A percentile compares a stretch with the other conserved stretches of the same genome.
Conservation (phyloP, 2,329 filamentous ascomycete genomes). For the Biscogniauxia sp. region DNA sequence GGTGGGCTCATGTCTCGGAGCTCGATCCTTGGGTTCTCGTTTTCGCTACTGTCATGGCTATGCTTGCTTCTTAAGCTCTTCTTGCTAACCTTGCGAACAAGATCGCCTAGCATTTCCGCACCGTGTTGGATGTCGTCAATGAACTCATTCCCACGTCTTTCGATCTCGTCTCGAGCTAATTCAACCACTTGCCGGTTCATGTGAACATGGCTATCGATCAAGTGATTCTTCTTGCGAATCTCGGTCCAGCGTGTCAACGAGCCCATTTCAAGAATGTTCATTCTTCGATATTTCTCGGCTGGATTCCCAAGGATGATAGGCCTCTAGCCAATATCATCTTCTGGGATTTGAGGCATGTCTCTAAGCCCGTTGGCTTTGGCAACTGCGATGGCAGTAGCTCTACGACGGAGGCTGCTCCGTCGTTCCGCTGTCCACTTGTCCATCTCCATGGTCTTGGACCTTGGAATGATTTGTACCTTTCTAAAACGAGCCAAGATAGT, state of each 20-base stretch:
- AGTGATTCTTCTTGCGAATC: conserved; percentile 60
- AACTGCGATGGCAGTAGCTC: conserved; percentile 38
- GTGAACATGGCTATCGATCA: conserved; percentile 47
- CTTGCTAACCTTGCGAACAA: conserved; percentile 36
- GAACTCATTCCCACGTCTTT: conserved; percentile 25
- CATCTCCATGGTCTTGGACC: conserved; percentile 55
- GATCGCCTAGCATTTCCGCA: conserved; percentile 28
- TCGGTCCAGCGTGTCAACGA: conserved; percentile 69
- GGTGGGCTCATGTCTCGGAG: conserved; percentile 13
- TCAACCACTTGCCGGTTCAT: conserved; percentile 35
- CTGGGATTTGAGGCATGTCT: conserved; percentile 38
- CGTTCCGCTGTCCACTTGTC: conserved; percentile 49
- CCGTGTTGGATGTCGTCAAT: conserved; percentile 30
- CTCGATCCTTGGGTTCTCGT: conserved; percentile 18
- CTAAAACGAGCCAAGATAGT: conserved; percentile 63
- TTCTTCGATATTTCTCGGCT: conserved; percentile 63
- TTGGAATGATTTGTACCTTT: conserved; percentile 66
- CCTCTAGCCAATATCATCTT: conserved; percentile 61
- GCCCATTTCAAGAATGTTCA: conserved; percentile 71
- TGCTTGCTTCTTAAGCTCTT: conserved; percentile 30
- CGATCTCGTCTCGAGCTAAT: conserved; percentile 32
- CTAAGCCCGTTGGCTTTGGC: conserved; percentile 28
- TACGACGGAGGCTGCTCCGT: conserved; percentile 46
- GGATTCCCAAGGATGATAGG: conserved; percentile 71
- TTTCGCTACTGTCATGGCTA: conserved; percentile 30